Percentiles rank a stretch among this genome's conserved stretches.
phyloP scores from a whole-genome alignment of 73 alveolate genomes.

The Symbiodinium pilosum region DNA sequence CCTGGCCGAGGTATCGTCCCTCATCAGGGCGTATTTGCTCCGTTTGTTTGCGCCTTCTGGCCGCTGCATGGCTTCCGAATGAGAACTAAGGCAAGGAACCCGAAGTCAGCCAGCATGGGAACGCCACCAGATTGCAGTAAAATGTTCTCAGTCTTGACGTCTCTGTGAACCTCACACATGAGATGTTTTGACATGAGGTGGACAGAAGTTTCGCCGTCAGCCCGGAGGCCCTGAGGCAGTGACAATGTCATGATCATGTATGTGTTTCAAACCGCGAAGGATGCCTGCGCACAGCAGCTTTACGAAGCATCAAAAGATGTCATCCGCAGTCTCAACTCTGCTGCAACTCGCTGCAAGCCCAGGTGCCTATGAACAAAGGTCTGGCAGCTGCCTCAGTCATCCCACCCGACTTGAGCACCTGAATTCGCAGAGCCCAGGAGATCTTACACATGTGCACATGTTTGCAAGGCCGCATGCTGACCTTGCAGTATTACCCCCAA shows the following conservation, averaged over 20 bases:
- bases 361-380: not conserved
- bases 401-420: constrained; percentile 2
- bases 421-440: not conserved
- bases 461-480: too few species aligned
- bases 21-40: too few species aligned
- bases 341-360: not conserved
- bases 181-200: not conserved
- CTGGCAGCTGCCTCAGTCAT: constrained; percentile 44
- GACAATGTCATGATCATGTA: constrained; percentile 30
- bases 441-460: too few species aligned
- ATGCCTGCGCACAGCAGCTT: constrained; percentile 30
- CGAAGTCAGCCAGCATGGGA: constrained; percentile 76
- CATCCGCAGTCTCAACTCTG: not conserved
- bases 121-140: constrained; percentile 34
- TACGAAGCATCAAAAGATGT: not conserved
- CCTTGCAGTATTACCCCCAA: too few species aligned
- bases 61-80: too few species aligned
- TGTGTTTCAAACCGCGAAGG: constrained; percentile 26
- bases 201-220: not conserved
- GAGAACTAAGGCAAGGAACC: too few species aligned
- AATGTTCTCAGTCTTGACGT: constrained; percentile 68
- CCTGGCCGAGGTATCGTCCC: too few species aligned
- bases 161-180: constrained; percentile 40
- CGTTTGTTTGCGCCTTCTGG: too few species aligned
- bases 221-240: not conserved